phyloP scores from a whole-genome alignment of 768 basidiomycete species.

The Leucogyrophana mollusca region DNA sequence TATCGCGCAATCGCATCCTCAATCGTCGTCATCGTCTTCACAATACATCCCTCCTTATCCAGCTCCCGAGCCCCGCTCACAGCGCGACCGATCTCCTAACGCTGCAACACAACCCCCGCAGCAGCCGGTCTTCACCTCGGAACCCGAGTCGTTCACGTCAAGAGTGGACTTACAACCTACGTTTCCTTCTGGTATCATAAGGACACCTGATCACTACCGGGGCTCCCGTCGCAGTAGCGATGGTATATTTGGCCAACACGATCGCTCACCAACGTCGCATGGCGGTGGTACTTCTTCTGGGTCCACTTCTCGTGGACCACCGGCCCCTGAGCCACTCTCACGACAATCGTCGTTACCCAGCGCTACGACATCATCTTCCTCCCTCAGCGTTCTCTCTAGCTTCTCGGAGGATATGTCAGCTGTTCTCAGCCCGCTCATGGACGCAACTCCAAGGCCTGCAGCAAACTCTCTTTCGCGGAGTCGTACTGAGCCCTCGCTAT shows the following conservation, averaged over 20 bases:
- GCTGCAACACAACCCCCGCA: slow-evolving; percentile 7
- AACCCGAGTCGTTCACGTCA: slow-evolving; percentile 49
- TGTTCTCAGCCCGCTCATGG: slow-evolving; percentile 15
- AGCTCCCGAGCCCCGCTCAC: slow-evolving; percentile 13
- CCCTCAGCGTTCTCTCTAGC: slow-evolving; percentile 16
- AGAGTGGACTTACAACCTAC: slow-evolving; percentile 58
- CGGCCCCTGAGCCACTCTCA: slow-evolving; percentile 17
- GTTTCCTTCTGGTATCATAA: slow-evolving; percentile 66
- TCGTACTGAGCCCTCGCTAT: slow-evolving; percentile 27
- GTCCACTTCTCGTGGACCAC: slow-evolving; percentile 15
- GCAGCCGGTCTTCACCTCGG: slow-evolving; percentile 14
- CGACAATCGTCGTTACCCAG: slow-evolving; percentile 27
- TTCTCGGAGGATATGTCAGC: slow-evolving; percentile 26
- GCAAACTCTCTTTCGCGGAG: slow-evolving; percentile 18
- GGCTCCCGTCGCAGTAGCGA: slow-evolving; percentile 23
- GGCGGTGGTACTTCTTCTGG: slow-evolving; percentile 9
- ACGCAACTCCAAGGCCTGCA: slow-evolving; percentile 15
- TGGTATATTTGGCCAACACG: slow-evolving; percentile 11
- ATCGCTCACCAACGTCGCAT: slow-evolving; percentile 22
- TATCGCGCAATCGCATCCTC: not conserved
- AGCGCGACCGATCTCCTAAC: not conserved
- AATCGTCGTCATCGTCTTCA: slow-evolving; percentile 1
- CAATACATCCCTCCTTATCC: slow-evolving; percentile 23
- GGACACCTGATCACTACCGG: slow-evolving; percentile 64
- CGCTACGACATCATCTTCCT: slow-evolving; percentile 12